phyloP scores from a whole-genome alignment of 139 green algal species.

The Marvania coccoides region DNA sequence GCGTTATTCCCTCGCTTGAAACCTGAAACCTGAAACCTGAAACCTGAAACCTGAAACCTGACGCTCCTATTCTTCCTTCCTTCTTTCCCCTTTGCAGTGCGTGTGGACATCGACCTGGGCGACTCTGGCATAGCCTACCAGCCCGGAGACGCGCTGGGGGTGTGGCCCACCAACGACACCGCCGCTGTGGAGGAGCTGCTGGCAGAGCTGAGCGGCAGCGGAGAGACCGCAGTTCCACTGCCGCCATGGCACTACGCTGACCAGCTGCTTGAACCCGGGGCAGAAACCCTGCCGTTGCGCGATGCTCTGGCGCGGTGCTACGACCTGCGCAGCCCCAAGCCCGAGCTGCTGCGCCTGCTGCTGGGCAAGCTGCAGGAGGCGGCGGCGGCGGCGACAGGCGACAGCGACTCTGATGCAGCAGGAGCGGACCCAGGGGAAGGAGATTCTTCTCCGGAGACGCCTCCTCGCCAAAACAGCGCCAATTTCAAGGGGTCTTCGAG shows the following conservation, averaged over 20 bases:
- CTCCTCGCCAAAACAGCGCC: too few relatives aligned
- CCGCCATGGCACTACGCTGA: slow-evolving; percentile 73
- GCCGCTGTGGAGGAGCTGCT: slow-evolving; percentile 66
- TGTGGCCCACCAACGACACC: slow-evolving; percentile 65
- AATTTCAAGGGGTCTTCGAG: too few relatives aligned
- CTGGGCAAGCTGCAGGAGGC: slow-evolving; percentile 6
- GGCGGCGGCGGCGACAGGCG: neutral
- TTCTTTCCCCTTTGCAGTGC: too few relatives aligned
- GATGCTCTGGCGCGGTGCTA: slow-evolving; percentile 64
- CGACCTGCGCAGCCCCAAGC: slow-evolving; percentile 66
- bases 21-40: too few relatives aligned
- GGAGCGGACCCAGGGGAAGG: neutral
- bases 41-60: too few relatives aligned
- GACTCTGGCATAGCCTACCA: slow-evolving; percentile 64
- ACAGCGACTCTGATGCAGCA: neutral
- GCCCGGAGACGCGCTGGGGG: slow-evolving; percentile 77
- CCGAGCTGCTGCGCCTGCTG: slow-evolving; percentile 46
- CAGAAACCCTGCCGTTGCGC: slow-evolving; percentile 31
- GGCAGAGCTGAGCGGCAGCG: slow-evolving; percentile 19
- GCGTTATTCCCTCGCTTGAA: too few relatives aligned
- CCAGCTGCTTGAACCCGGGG: neutral
- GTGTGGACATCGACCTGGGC: slow-evolving; percentile 71
- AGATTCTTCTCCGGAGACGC: neutral
- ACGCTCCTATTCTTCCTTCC: too few relatives aligned
- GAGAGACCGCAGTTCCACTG: slow-evolving; percentile 27